Evolutionary conservation across 2,329 filamentous ascomycete genomes (phyloP), one percentile per base, ranked within the genome.

Genomic region (Microascus cirrosus): DNA sequence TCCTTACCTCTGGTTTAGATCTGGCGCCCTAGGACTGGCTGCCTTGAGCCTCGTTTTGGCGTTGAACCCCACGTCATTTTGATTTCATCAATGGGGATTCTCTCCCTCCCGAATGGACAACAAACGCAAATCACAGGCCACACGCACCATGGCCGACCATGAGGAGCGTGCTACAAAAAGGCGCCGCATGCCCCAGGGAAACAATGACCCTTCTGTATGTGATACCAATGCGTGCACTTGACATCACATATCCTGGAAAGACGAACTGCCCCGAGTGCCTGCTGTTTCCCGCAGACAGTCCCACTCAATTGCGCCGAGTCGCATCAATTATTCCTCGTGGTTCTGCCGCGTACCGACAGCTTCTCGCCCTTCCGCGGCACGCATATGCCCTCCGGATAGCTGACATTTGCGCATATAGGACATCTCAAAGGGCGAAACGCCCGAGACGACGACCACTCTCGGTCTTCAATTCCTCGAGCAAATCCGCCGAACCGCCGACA

Each of bases 401-500:
- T 58, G 54, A 54, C 51, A n/a, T 56, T 18, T n/a, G 39, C 32
- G 24, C 25, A 45, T 32, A 28, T 34, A 58, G 56, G 56, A 58
- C 11, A 28, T 60, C 32, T 69, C 73, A 54, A 73, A 78, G 59
- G 77, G 76, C 62, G 87, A 92, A 71, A 84, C 81, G 18, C 71
- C 74, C 57, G 84, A 88, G 68, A 84, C 84, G 18, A 92, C 88
- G 2, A 85, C 84, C 15, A 79, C 84, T 58, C 81, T 84, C 65
- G 90, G 90, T 42, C 73, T 89, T 64, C 81, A 80, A 63, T 88
- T 95, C 66, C 74, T 95, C 52, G 84, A 89, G 57, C 84, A 86
- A 67, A 82, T 95, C 66, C 85, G 85, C 64, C 79, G 82, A 62
- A 90, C 89, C 24, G 83, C 84, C 61, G 90, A 95, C 70, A 95